These are phyloP conservation scores for Mucor saturninus DNA, from an alignment of 371 early-diverging fungal genomes.

Conservation along the genomic window DNA sequence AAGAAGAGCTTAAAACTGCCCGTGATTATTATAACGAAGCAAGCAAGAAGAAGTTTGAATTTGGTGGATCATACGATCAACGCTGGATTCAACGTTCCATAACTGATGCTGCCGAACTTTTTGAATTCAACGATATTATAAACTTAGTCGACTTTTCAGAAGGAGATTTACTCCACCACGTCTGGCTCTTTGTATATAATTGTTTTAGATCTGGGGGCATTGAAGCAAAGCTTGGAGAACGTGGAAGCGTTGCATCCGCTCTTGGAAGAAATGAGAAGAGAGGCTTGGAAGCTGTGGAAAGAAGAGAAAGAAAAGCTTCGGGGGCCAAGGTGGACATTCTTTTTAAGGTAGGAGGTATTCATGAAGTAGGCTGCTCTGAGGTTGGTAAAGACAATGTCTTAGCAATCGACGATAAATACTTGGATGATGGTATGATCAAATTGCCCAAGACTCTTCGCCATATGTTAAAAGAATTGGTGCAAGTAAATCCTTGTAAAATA, in stretches of 20 bases:
- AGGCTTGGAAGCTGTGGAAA: constrained; percentile 3
- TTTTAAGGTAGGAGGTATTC: constrained; percentile 1
- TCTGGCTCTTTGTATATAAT: constrained; percentile 7
- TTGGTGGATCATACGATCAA: constrained; percentile 1
- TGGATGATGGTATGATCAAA: constrained; percentile 12
- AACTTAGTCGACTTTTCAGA: constrained; percentile 8
- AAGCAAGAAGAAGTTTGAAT: background rate
- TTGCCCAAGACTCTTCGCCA: constrained; percentile 8
- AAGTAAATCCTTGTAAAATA: constrained; percentile 4
- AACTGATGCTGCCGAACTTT: constrained; percentile 1
- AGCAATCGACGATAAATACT: constrained; percentile 7
- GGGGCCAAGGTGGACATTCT: constrained; percentile 12
- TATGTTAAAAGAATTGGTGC: constrained; percentile 1
- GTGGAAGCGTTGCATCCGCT: constrained; percentile 7
- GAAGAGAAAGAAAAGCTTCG: constrained; percentile 7
- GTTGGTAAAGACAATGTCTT: constrained; percentile 5
- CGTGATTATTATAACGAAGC: constrained; percentile 6
- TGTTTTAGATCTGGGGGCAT: background rate
- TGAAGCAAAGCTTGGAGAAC: constrained; percentile 6
- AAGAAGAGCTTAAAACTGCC: constrained; percentile 8
- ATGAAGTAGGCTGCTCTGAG: constrained; percentile 9
- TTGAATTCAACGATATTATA: constrained; percentile 5
- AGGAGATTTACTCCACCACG: background rate
- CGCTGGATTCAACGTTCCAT: constrained; percentile 7
- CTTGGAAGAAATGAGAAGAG: constrained; percentile 5